These are phyloP conservation scores for Colletotrichum shisoi DNA, from an alignment of 2,329 filamentous ascomycete genomes.

Conservation along the genomic window DNA sequence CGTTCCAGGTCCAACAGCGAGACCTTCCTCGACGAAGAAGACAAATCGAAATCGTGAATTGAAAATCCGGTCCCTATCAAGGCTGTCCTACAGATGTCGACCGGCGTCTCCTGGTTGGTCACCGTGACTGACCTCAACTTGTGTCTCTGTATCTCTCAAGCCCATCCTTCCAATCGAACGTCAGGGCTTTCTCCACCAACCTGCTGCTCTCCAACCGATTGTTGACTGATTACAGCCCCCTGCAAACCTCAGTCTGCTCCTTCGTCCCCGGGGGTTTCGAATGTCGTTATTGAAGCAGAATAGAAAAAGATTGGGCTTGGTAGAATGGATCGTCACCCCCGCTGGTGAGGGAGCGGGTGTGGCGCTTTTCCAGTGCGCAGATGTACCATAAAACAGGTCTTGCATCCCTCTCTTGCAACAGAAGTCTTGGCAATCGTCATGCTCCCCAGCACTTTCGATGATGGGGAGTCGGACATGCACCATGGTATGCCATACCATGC, in stretches of 20 bases:
- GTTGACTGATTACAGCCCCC: slow-evolving; percentile 28
- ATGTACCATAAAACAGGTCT: slow-evolving; percentile 29
- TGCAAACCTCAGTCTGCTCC: slow-evolving; percentile 23
- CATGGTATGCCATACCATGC: background rate
- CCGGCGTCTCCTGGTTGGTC: slow-evolving; percentile 23
- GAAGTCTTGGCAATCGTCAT: background rate
- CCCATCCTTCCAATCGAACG: slow-evolving; percentile 1
- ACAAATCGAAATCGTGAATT: slow-evolving; percentile 30
- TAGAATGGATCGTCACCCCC: slow-evolving; percentile 23
- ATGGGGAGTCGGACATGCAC: background rate
- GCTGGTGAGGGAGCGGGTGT: slow-evolving; percentile 2
- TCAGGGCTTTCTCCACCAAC: slow-evolving; percentile 5
- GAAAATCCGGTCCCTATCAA: slow-evolving; percentile 38
- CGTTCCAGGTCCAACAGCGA: too few relatives aligned
- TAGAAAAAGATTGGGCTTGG: slow-evolving; percentile 40
- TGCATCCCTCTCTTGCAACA: slow-evolving; percentile 12
- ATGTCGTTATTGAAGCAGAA: slow-evolving; percentile 25
- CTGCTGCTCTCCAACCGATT: slow-evolving; percentile 18
- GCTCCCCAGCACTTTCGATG: background rate
- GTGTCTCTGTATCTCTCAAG: slow-evolving; percentile 13
- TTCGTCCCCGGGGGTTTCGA: slow-evolving; percentile 14
- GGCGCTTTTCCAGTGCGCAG: slow-evolving; percentile 40
- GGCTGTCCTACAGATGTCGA: slow-evolving; percentile 33
- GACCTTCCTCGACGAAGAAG: background rate
- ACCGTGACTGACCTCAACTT: slow-evolving; percentile 3